These are phyloP conservation scores for Verruconis gallopava DNA, from an alignment of 2,329 filamentous ascomycete genomes.

Conservation along the genomic window DNA sequence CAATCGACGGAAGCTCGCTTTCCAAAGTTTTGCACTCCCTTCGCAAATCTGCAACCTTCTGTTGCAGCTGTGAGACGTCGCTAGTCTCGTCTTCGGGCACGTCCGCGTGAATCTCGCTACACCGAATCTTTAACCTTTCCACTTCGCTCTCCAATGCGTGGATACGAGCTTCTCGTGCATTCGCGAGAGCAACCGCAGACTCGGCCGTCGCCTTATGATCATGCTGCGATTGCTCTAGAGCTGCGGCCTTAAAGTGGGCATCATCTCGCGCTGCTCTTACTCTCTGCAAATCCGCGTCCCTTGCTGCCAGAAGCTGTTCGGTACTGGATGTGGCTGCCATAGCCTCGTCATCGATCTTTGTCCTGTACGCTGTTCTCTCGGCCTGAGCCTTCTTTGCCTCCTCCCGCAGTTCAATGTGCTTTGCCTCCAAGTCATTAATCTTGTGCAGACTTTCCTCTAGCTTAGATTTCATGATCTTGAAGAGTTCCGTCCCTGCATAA, in stretches of 20 bases:
- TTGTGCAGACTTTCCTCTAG: constrained; percentile 88
- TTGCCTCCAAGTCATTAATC: constrained; percentile 81
- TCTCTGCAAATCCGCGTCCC: constrained; percentile 74
- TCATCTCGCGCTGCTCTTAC: constrained; percentile 80
- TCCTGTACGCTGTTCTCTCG: constrained; percentile 71
- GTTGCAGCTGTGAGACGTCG: constrained; percentile 56
- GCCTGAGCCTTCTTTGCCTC: constrained; percentile 75
- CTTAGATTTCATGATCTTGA: constrained; percentile 80
- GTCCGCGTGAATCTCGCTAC: constrained; percentile 28
- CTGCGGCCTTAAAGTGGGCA: constrained; percentile 64
- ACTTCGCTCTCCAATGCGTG: constrained; percentile 70
- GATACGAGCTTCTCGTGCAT: constrained; percentile 70
- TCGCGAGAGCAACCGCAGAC: constrained; percentile 68
- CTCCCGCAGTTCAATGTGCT: constrained; percentile 71
- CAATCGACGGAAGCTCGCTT: constrained; percentile 77
- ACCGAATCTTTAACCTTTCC: constrained; percentile 49
- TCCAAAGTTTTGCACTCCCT: constrained; percentile 74
- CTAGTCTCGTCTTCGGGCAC: constrained; percentile 3
- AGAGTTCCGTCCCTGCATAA: constrained; percentile 81
- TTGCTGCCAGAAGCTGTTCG: constrained; percentile 66
- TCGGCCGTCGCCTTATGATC: constrained; percentile 56
- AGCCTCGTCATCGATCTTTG: constrained; percentile 68
- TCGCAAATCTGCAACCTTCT: constrained; percentile 61
- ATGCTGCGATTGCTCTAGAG: constrained; percentile 67
- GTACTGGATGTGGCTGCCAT: constrained; percentile 61